These are phyloP conservation scores for Dryadomyces quercivorus DNA, from an alignment of 2,329 filamentous ascomycete species.

Conservation along the genomic window DNA sequence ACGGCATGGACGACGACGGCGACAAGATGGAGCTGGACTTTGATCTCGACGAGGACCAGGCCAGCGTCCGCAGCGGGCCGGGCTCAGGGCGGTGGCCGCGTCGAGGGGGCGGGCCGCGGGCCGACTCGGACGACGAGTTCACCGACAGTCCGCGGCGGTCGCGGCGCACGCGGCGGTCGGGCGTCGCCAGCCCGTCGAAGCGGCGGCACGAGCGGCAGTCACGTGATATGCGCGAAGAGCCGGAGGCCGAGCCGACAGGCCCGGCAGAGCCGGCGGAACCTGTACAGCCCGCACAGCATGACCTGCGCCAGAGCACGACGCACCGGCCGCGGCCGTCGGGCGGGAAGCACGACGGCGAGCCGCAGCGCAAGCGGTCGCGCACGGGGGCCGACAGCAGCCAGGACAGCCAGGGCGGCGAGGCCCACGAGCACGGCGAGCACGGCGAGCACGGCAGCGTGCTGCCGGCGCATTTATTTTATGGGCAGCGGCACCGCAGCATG, in stretches of 20 bases:
- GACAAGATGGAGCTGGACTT: constrained; percentile 4
- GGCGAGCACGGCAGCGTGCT: constrained; percentile 4
- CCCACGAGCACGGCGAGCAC: not conserved
- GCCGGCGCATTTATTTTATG: constrained; percentile 4
- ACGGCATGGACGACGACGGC: not conserved
- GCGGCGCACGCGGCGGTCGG: not conserved
- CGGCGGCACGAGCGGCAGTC: not conserved
- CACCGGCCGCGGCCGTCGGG: too few species aligned
- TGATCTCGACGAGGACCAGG: not conserved
- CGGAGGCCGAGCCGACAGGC: too few species aligned
- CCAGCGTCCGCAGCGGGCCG: not conserved
- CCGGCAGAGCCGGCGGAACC: too few species aligned
- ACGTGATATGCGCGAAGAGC: too few species aligned
- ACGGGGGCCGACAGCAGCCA: not conserved
- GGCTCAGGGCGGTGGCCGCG: not conserved
- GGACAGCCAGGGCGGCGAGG: not conserved
- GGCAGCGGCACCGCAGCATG: not conserved
- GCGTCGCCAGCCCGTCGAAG: not conserved
- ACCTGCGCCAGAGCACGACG: too few species aligned
- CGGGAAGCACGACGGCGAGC: not conserved
- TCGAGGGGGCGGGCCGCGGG: not conserved
- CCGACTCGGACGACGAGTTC: constrained; percentile 4
- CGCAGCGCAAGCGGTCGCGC: not conserved
- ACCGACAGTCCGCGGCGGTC: not conserved
- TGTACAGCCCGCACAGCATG: too few species aligned